phyloP scores from a whole-genome alignment of 2,329 filamentous ascomycete species.

The Scopulariopsis brevicaulis region DNA sequence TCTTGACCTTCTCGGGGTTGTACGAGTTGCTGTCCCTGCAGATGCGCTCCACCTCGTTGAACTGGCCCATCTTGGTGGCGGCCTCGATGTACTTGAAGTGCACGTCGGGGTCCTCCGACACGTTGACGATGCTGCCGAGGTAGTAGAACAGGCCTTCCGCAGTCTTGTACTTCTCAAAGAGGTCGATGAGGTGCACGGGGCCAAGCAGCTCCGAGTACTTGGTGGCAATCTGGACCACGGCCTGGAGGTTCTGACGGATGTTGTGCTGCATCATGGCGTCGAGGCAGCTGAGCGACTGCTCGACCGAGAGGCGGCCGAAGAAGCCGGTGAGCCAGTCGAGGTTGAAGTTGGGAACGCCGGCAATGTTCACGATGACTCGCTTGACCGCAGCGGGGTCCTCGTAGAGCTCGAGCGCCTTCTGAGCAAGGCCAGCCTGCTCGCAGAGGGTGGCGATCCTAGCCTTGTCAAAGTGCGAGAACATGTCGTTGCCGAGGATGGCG shows the following conservation, averaged over 20 bases:
- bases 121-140: constrained; percentile 92
- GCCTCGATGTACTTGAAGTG: constrained; percentile 99
- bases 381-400: constrained; percentile 85
- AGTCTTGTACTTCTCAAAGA: constrained; percentile 96
- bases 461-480: constrained; percentile 97
- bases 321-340: constrained; percentile 86
- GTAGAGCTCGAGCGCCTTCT: constrained; percentile 87
- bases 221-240: constrained; percentile 89
- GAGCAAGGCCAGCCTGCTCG: constrained; percentile 79
- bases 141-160: constrained; percentile 97
- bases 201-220: constrained; percentile 96
- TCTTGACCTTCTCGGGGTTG: constrained; percentile 94
- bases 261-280: constrained; percentile 95
- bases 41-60: constrained; percentile 93
- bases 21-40: constrained; percentile 87
- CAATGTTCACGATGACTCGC: constrained; percentile 75
- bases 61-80: constrained; percentile 83
- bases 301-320: constrained; percentile 90
- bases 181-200: constrained; percentile 74
- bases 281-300: constrained; percentile 86
- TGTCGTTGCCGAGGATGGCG: constrained; percentile 93
- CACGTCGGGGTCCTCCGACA: constrained; percentile 90
- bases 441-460: constrained; percentile 79
- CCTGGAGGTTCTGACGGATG: constrained; percentile 92
- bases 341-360: constrained; percentile 72